These are phyloP conservation scores for Fusarium sororula DNA, from an alignment of 2,329 filamentous ascomycete genomes.

Conservation along the genomic window DNA sequence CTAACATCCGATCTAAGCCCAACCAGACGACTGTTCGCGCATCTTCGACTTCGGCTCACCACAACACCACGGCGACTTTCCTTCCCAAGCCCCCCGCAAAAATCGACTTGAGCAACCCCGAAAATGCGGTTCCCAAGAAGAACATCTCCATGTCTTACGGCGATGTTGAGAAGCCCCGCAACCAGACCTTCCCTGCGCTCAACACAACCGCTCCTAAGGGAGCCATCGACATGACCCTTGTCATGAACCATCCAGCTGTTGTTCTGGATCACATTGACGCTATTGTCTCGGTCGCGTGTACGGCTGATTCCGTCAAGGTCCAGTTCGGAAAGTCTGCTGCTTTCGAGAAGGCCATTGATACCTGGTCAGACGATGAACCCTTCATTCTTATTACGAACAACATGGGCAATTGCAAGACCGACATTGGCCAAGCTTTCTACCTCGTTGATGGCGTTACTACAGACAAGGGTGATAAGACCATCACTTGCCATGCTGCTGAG, in stretches of 20 bases:
- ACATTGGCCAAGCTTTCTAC: slow-evolving; percentile 4
- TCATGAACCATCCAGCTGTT: slow-evolving; percentile 20
- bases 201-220: background rate
- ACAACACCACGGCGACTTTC: slow-evolving; percentile 10
- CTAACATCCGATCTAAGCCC: background rate
- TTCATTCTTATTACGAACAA: slow-evolving; percentile 9
- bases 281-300: background rate
- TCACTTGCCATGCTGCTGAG: background rate
- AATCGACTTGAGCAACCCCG: background rate
- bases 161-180: background rate
- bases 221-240: background rate
- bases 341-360: background rate
- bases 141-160: slow-evolving; percentile 12
- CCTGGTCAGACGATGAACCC: background rate
- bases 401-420: slow-evolving; percentile 7
- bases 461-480: background rate
- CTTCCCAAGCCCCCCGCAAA: slow-evolving; percentile 1
- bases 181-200: background rate
- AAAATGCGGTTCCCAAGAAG: slow-evolving; percentile 12
- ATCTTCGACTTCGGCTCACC: background rate
- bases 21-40: background rate
- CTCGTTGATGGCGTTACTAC: background rate
- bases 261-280: slow-evolving; percentile 9
- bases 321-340: slow-evolving; percentile 1
- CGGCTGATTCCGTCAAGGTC: background rate